A percentile compares a stretch with the other conserved stretches of the same genome.
phyloP scores from a whole-genome alignment of 495 filamentous ascomycete genomes.

The Talaromyces nanjingensis region DNA sequence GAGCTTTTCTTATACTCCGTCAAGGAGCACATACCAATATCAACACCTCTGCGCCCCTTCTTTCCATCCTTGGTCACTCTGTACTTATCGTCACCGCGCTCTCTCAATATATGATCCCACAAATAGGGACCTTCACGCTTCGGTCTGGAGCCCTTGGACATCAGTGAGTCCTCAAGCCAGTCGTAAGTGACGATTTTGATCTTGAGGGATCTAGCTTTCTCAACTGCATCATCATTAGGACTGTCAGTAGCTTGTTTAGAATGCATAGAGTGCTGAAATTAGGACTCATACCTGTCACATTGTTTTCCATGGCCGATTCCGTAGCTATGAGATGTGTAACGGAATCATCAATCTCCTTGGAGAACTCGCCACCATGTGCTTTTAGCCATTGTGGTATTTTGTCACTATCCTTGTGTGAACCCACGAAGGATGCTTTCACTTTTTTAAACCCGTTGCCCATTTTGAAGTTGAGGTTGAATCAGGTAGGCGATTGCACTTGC shows the following conservation, averaged over 20 bases:
- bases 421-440: slow-evolving; percentile 22
- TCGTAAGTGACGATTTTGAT: slow-evolving; percentile 53
- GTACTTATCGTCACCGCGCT: neutral
- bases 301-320: slow-evolving; percentile 43
- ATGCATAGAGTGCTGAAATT: neutral
- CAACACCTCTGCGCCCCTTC: slow-evolving; percentile 20
- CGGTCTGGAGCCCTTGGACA: slow-evolving; percentile 19
- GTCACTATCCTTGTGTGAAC: slow-evolving; percentile 34
- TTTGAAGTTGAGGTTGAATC: neutral
- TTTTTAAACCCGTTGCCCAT: slow-evolving; percentile 30
- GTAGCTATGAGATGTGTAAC: slow-evolving; percentile 57
- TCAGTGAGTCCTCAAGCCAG: slow-evolving; percentile 54
- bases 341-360: slow-evolving; percentile 25
- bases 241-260: neutral
- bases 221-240: slow-evolving; percentile 23
- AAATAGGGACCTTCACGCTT: slow-evolving; percentile 40
- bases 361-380: slow-evolving; percentile 42
- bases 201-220: slow-evolving; percentile 28
- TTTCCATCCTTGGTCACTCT: slow-evolving; percentile 19
- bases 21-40: slow-evolving; percentile 13
- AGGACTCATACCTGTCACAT: slow-evolving; percentile 32
- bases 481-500: slow-evolving; percentile 3
- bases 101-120: slow-evolving; percentile 28
- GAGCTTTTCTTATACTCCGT: neutral
- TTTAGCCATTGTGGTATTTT: slow-evolving; percentile 50